Percentiles rank a stretch among this genome's conserved stretches.
These are phyloP conservation scores for Septoria petroselini DNA, from an alignment of 2,329 filamentous ascomycete genomes.

Conservation along the genomic window DNA sequence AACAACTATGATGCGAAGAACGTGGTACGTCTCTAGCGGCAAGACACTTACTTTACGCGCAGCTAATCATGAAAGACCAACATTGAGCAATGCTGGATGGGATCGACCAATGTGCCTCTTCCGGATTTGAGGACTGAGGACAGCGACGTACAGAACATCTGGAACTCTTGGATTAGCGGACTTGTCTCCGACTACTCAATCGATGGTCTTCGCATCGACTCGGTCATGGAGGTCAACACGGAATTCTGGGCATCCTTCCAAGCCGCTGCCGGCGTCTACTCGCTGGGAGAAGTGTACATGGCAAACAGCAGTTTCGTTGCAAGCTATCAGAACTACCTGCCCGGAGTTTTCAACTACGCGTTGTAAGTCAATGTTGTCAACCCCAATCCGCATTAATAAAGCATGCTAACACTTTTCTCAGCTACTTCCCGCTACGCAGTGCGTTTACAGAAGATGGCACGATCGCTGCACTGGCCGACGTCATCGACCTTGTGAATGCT, in stretches of 20 bases:
- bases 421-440: slow-evolving; percentile 40
- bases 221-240: slow-evolving; percentile 47
- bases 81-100: slow-evolving; percentile 53
- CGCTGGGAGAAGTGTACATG: slow-evolving; percentile 48
- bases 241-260: slow-evolving; percentile 44
- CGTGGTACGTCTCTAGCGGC: slow-evolving; percentile 18
- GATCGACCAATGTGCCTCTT: slow-evolving; percentile 54
- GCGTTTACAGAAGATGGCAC: slow-evolving; percentile 41
- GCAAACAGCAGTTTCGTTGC: slow-evolving; percentile 41
- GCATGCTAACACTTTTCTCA: slow-evolving; percentile 12
- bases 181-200: slow-evolving; percentile 61
- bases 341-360: slow-evolving; percentile 50
- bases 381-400: not conserved
- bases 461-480: slow-evolving; percentile 41
- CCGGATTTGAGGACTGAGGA: slow-evolving; percentile 61
- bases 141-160: slow-evolving; percentile 48
- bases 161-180: slow-evolving; percentile 57
- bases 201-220: slow-evolving; percentile 54
- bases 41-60: not conserved
- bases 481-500: slow-evolving; percentile 35
- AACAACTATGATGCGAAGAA: slow-evolving; percentile 51
- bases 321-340: slow-evolving; percentile 44
- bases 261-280: slow-evolving; percentile 41
- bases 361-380: slow-evolving; percentile 32
- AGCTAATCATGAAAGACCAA: slow-evolving; percentile 27